Percentiles rank a stretch among this genome's conserved stretches.
Conservation (phyloP, 345 rosid species). For the Arabidopsis arenosa region DNA sequence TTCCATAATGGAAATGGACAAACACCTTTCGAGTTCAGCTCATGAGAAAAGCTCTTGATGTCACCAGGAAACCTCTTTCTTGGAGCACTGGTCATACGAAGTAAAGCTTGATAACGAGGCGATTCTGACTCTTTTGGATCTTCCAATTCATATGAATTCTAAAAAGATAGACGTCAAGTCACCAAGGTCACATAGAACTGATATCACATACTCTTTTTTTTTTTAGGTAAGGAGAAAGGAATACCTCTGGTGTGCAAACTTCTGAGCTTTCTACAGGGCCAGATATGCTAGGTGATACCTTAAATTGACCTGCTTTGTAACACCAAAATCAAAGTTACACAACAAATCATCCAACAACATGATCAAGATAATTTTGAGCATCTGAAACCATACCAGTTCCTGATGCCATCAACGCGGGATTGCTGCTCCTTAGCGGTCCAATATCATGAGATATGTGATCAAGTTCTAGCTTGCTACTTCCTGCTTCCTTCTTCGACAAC, state of each 20-base stretch:
- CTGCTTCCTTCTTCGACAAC: conserved; percentile 46
- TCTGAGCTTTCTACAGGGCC: conserved; percentile 67
- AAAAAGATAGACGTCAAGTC: conserved; percentile 37
- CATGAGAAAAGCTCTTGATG: conserved; percentile 95
- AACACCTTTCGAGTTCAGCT: conserved; percentile 89
- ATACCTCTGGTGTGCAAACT: conserved; percentile 73
- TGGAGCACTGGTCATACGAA: conserved; percentile 87
- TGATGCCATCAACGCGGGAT: conserved; percentile 52
- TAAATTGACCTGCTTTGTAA: conserved; percentile 52
- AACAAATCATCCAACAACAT: neutral
- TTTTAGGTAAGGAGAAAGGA: conserved; percentile 13
- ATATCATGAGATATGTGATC: conserved; percentile 32
- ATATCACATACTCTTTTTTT: neutral
- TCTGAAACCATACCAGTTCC: conserved; percentile 48
- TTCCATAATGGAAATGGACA: conserved; percentile 88
- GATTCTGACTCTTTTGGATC: conserved; percentile 84
- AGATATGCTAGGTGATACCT: conserved; percentile 55
- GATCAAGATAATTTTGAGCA: neutral
- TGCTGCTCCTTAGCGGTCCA: conserved; percentile 52
- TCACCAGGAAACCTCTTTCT: conserved; percentile 80
- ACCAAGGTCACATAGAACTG: conserved; percentile 23
- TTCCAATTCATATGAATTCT: conserved; percentile 61
- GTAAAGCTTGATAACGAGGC: conserved; percentile 87
- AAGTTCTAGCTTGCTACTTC: neutral
- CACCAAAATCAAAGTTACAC: conserved; percentile 29